Base-by-base conservation (phyloP, 805 yeast genomes). In the Kluyveromyces nonfermentans region DNA sequence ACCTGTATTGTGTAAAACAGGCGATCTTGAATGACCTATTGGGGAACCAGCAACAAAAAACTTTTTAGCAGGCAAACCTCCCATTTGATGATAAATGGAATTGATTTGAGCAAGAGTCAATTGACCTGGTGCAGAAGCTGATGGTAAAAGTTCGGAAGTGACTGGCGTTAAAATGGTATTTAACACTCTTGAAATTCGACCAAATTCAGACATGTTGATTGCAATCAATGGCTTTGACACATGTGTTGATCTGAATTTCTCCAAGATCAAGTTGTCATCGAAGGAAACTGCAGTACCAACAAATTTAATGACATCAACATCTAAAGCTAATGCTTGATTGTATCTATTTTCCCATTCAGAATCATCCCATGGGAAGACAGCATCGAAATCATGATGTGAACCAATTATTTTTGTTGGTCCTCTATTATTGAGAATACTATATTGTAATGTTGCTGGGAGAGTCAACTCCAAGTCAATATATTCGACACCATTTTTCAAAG, bases 1-100 rank as follows among this genome's bases (percentile, higher is more conserved):
- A 22, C 83, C 87, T 2, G 94, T 74, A 55, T 81, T 81, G 66
- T 93, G 98, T 52, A 93, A 71, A 15, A 73, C 68, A 35, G 98
- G 98, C 1, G 97, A 88, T 61, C 87, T 78, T 1, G 97, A 88
- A 62, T 89, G 96, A 7, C 75, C 63, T 44, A 89, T 73, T 41
- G 97, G 97, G 10, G 71, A 66, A 5, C 97, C 97, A 48, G 80
- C 82, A 47, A 89, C 78, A 63, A 74, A 84, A 54, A 80, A 85
- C 46, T 76, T 69, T 64, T 78, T 74, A 16, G 74, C 43, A 7
- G 64, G 49, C 42, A 78, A 69, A n/a, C 79, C 78, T 35, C 96
- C 96, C 50, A 85, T 68, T 32, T 72, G 65, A 14, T 74, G 55
- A 42, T 71, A 72, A 3, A 78, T 67, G 44, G 70, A 59, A 63